Conservation (phyloP, 1,284 basidiomycete genomes). For the Volvariella volvacea region DNA sequence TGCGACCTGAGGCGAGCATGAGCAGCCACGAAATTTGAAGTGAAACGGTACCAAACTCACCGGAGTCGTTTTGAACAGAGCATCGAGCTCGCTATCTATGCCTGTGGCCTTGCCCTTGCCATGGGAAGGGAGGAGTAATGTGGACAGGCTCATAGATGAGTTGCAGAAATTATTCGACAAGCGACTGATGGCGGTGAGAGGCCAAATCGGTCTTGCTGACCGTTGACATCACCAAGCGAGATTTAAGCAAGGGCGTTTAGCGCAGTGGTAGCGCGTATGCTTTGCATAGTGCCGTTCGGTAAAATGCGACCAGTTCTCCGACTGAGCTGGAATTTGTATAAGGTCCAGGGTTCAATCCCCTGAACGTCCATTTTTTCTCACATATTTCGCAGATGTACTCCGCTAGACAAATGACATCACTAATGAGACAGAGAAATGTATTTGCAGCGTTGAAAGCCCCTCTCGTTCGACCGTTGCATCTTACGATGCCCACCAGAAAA, state of each 20-base stretch:
- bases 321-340: constrained; percentile 9
- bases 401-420: too few species aligned
- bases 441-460: too few species aligned
- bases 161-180: too few species aligned
- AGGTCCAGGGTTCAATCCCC: constrained; percentile 15
- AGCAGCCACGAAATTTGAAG: not conserved
- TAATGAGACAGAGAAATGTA: too few species aligned
- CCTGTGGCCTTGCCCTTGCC: constrained; percentile 5
- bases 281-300: constrained; percentile 12
- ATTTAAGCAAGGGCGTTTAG: constrained; percentile 15
- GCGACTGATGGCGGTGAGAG: too few species aligned
- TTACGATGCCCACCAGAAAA: too few species aligned
- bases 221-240: too few species aligned
- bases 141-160: constrained; percentile 24
- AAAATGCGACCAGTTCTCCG: constrained; percentile 3
- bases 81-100: constrained; percentile 34
- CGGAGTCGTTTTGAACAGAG: constrained; percentile 31
- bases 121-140: constrained; percentile 15
- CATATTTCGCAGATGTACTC: too few species aligned
- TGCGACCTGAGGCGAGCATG: not conserved
- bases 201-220: too few species aligned
- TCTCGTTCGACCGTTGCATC: too few species aligned
- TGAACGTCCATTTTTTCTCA: constrained; percentile 12
- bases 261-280: constrained; percentile 22
- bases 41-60: not conserved